Base-by-base conservation (phyloP, 108 stramenopile genomes). In the Aurantiochytrium sp. region DNA sequence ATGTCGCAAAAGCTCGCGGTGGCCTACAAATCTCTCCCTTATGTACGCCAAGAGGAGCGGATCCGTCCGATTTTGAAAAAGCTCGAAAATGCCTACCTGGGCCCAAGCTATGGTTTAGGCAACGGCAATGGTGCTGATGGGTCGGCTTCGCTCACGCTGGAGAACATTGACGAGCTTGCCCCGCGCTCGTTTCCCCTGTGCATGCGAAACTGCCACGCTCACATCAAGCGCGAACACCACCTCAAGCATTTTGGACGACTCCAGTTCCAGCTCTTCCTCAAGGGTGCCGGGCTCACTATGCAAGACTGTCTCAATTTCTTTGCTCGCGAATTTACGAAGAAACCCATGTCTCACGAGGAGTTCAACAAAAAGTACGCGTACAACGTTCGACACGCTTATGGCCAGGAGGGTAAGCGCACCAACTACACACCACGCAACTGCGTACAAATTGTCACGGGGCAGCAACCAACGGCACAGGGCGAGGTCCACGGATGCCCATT, bases 181-280 rank as follows among this genome's bases (percentile, higher is more conserved):
- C 90, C 89, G 47, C 72, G 91, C n/a, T 91, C 92, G 87, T 97
- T 98, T 97, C 99, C 99, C 44, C 91, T 99, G 72, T 99, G 99
- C 90, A 99, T 98, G 99, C 87, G 91, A 29, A 93, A 96, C 87
- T 92, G 98, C 43, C 97, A 99, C 92, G 29, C 88, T 28, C 95
- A 95, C 5, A 87, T 99, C 18, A 91, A 95, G 71, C 87, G 88
- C 10, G 97, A 98, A 87, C 96, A 97, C 89, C 97, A 99, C 64
- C 92, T 99, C 58, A 97, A 97, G 89, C 97, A 98, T 92, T 95
- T 93, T 94, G 98, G 97, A 29, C 94, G 99, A 53, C 89, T 98
- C 90, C 99, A 99, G 92, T 98, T 97, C 92, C 97, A 97, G 47
- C 94, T 99, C 23, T 99, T 99, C 92, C 95, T 99, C 59, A 98